These are phyloP conservation scores for Termitomyces heimii DNA, from an alignment of 768 basidiomycete species.

Conservation along the genomic window DNA sequence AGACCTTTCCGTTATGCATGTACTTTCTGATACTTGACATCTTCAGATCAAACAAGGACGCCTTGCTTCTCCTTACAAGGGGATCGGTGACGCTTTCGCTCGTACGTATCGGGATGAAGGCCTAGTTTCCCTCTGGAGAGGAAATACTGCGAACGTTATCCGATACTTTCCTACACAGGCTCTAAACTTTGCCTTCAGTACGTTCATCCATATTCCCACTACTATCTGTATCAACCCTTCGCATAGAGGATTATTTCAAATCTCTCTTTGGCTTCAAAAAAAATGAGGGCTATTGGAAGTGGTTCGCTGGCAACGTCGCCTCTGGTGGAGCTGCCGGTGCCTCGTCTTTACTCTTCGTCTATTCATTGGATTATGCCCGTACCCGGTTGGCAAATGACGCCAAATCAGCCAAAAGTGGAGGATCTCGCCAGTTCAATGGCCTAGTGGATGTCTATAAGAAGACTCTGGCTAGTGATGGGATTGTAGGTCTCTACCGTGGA, in stretches of 20 bases:
- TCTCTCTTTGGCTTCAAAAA: conserved; percentile 99
- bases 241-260: conserved; percentile 94
- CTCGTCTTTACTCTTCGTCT: conserved; percentile 96
- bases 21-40: conserved; percentile 27
- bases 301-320: conserved; percentile 97
- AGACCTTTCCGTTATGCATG: background rate
- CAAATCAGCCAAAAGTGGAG: conserved; percentile 92
- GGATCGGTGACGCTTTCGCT: conserved; percentile 83
- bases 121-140: conserved; percentile 93
- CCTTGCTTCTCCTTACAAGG: conserved; percentile 94
- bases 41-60: conserved; percentile 97
- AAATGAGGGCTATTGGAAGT: conserved; percentile 94
- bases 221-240: conserved; percentile 1
- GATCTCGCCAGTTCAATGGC: conserved; percentile 96
- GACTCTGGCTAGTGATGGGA: conserved; percentile 95
- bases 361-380: conserved; percentile 99
- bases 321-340: conserved; percentile 99
- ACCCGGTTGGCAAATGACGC: conserved; percentile 98
- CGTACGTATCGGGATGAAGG: conserved; percentile 97
- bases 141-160: conserved; percentile 99
- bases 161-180: conserved; percentile 99
- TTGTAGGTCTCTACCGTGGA: conserved; percentile 99
- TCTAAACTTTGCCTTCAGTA: conserved; percentile 99
- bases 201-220: conserved; percentile 26
- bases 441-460: conserved; percentile 96